phyloP scores from a whole-genome alignment of 306 rosid species.

The Arachis stenosperma region DNA sequence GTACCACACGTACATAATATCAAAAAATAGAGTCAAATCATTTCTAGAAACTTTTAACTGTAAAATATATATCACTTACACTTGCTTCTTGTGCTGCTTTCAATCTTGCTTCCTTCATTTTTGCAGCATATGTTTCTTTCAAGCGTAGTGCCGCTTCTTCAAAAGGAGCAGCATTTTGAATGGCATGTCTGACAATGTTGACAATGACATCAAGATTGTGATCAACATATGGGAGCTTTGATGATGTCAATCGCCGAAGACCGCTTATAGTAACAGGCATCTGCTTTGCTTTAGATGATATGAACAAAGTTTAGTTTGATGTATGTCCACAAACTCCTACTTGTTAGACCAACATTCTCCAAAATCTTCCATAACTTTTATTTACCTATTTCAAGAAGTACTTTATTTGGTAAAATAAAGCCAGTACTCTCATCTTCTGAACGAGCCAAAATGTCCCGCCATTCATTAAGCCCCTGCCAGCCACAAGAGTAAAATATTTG shows the following conservation, averaged over 20 bases:
- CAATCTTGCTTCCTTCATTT: constrained; percentile 19
- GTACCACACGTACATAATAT: constrained; percentile 24
- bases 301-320: constrained; percentile 27
- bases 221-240: constrained; percentile 72
- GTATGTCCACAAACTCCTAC: background rate
- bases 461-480: constrained; percentile 83
- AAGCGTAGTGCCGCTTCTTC: constrained; percentile 68
- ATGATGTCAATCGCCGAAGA: constrained; percentile 63
- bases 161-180: constrained; percentile 69
- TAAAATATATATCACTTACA: constrained; percentile 54
- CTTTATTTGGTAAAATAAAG: constrained; percentile 82
- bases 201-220: constrained; percentile 77
- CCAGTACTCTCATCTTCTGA: constrained; percentile 96
- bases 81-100: constrained; percentile 54
- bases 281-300: constrained; percentile 71
- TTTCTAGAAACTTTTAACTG: constrained; percentile 4
- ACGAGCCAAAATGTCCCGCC: constrained; percentile 91
- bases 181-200: constrained; percentile 68
- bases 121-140: constrained; percentile 40
- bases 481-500: constrained; percentile 23
- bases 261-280: constrained; percentile 72
- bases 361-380: constrained; percentile 33
- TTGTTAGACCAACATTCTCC: constrained; percentile 13
- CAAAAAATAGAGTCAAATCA: background rate
- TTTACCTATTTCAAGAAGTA: constrained; percentile 84